phyloP scores from a whole-genome alignment of 1,139 yeast species.

The Candida gigantensis region DNA sequence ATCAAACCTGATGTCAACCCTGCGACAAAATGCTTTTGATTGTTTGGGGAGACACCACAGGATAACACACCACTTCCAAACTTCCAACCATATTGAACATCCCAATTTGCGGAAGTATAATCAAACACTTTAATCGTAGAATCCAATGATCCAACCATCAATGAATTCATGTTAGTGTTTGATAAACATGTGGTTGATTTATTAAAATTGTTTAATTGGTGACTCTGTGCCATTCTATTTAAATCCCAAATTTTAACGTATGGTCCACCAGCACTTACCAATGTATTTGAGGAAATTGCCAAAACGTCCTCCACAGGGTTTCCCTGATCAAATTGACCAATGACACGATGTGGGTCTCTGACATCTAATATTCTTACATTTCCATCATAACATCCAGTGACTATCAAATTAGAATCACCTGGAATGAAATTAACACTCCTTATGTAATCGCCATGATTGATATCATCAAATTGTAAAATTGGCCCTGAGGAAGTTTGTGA shows the following conservation, averaged over 20 bases:
- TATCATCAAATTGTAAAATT: conserved; percentile 61
- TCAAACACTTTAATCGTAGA: conserved; percentile 97
- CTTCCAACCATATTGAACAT: conserved; percentile 96
- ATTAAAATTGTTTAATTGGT: conserved; percentile 77
- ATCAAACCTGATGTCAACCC: conserved; percentile 89
- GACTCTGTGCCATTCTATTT: conserved; percentile 66
- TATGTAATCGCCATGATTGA: conserved; percentile 80
- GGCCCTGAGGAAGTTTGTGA: conserved; percentile 71
- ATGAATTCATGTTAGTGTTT: conserved; percentile 68
- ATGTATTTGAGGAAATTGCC: conserved; percentile 75
- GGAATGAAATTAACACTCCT: conserved; percentile 82
- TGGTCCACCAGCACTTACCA: conserved; percentile 87
- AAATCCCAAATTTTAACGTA: conserved; percentile 90
- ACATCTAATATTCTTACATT: conserved; percentile 83
- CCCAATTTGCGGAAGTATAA: conserved; percentile 71
- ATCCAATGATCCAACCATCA: conserved; percentile 90
- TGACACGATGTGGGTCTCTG: conserved; percentile 42
- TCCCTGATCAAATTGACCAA: conserved; percentile 39
- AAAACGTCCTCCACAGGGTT: conserved; percentile 85
- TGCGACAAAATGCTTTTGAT: conserved; percentile 85
- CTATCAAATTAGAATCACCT: conserved; percentile 66
- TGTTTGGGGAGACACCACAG: conserved; percentile 81
- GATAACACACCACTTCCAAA: conserved; percentile 84
- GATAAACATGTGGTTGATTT: conserved; percentile 88
- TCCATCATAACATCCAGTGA: conserved; percentile 97